Percentiles rank a stretch among this genome's conserved stretches.
These are phyloP conservation scores for Ophiostoma populinum DNA, from an alignment of 2,329 filamentous ascomycete species.

Conservation along the genomic window DNA sequence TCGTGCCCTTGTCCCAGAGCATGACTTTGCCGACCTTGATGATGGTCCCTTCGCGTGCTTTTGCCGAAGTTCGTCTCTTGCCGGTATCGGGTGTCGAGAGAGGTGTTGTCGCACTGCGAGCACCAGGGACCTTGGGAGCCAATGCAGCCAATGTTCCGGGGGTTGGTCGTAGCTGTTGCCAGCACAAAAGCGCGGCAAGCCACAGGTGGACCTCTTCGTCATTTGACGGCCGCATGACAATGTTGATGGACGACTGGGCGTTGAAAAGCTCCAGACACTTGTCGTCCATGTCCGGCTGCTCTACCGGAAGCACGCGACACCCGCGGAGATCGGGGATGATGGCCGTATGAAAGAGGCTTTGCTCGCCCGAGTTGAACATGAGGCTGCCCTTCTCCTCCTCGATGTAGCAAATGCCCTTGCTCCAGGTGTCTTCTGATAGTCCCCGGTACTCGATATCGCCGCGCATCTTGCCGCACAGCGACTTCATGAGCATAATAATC, in stretches of 20 bases:
- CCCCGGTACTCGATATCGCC: constrained; percentile 59
- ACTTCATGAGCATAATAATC: constrained; percentile 60
- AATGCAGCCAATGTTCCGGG: constrained; percentile 15
- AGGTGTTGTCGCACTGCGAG: constrained; percentile 16
- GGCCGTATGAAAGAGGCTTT: constrained; percentile 44
- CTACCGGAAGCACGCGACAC: constrained; percentile 47
- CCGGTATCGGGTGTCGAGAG: constrained; percentile 20
- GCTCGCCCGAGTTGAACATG: constrained; percentile 56
- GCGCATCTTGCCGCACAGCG: constrained; percentile 61
- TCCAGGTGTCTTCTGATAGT: constrained; percentile 45
- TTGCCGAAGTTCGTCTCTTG: constrained; percentile 23
- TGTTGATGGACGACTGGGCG: constrained; percentile 36
- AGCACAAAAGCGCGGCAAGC: constrained; percentile 65
- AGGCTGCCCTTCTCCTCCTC: constrained; percentile 59
- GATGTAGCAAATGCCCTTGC: constrained; percentile 56
- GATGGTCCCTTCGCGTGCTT: constrained; percentile 54
- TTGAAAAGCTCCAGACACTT: constrained; percentile 37
- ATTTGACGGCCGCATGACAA: constrained; percentile 47
- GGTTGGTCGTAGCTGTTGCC: constrained; percentile 53
- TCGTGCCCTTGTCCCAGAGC: constrained; percentile 67
- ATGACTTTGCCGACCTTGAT: constrained; percentile 91
- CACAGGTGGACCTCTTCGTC: constrained; percentile 57
- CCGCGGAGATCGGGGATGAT: constrained; percentile 60
- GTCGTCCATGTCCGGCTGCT: constrained; percentile 24
- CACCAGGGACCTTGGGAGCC: constrained; percentile 21